Evolutionary conservation across 2,329 filamentous ascomycete genomes (phyloP).

Genomic region (Dissoconium aciculare): DNA sequence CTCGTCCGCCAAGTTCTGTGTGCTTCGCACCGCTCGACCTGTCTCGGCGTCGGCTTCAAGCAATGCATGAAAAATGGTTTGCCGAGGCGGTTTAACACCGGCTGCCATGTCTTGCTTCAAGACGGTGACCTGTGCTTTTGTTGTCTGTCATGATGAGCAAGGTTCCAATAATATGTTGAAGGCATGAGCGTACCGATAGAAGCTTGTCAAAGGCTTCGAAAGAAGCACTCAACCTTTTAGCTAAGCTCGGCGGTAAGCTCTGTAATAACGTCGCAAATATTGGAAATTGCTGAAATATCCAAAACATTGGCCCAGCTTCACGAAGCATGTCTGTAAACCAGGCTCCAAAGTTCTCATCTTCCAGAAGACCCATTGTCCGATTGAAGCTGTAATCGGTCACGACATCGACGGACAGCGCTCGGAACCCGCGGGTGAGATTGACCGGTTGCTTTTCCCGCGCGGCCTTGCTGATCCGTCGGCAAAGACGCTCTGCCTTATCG

Average conservation of each 20-base stretch:
- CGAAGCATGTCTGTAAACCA: constrained; percentile 6
- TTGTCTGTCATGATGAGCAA: constrained; percentile 3
- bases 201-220: constrained; percentile 7
- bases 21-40: no score
- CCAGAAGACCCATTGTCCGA: constrained; percentile 5
- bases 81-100: constrained; percentile 5
- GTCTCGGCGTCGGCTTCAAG: constrained; percentile 1
- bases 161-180: no score
- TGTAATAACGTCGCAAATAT: constrained; percentile 5
- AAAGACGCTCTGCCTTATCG: constrained; percentile 4
- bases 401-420: constrained; percentile 10
- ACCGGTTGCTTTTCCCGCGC: constrained; percentile 5
- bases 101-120: constrained; percentile 4
- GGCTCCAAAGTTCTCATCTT: constrained; percentile 6
- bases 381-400: constrained; percentile 12
- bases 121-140: constrained; percentile 4
- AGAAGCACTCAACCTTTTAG: constrained; percentile 6
- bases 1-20: no score
- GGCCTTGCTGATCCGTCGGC: constrained; percentile 5
- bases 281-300: constrained; percentile 8
- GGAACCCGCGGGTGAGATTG: constrained; percentile 9
- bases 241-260: constrained; percentile 5
- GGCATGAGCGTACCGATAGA: constrained; percentile 2
- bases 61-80: constrained; percentile 6
- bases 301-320: constrained; percentile 6